Evolutionary conservation across 139 green algal species (phyloP).

Genomic region (Chlorella sorokiniana): DNA sequence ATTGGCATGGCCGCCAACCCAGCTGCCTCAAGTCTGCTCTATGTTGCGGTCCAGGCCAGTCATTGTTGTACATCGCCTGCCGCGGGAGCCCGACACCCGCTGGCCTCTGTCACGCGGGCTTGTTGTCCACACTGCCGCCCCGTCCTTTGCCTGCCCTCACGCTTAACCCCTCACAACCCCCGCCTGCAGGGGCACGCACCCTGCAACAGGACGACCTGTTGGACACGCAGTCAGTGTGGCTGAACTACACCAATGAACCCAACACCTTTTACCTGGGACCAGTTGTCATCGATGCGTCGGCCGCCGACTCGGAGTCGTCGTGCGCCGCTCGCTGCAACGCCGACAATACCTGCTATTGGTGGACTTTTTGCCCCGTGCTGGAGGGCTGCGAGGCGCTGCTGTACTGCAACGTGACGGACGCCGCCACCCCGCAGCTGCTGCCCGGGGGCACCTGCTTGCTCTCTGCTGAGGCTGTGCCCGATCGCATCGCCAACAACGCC

Average conservation of each 20-base stretch:
- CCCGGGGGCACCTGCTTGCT: slow-evolving; percentile 10
- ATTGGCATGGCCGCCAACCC: too few species aligned
- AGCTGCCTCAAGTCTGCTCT: too few species aligned
- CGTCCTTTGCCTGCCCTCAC: background rate
- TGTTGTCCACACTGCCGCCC: too few species aligned
- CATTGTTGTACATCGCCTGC: too few species aligned
- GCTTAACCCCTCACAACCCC: too few species aligned
- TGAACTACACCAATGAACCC: background rate
- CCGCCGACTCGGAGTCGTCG: background rate
- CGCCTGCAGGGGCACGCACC: background rate
- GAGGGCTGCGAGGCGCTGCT: background rate
- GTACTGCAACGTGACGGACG: slow-evolving; percentile 7
- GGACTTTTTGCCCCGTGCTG: background rate
- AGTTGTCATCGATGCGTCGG: background rate
- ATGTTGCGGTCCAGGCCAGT: too few species aligned
- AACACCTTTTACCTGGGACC: slow-evolving; percentile 7
- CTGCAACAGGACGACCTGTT: slow-evolving; percentile 5
- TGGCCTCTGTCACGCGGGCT: background rate
- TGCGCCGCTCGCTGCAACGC: background rate
- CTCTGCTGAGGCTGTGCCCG: background rate
- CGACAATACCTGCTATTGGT: background rate
- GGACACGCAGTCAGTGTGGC: background rate
- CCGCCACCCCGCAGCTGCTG: background rate
- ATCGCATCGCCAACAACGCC: background rate
- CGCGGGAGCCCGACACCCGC: background rate